These are phyloP conservation scores for Glarea lozoyensis DNA, from an alignment of 495 filamentous ascomycete species.

Conservation along the genomic window DNA sequence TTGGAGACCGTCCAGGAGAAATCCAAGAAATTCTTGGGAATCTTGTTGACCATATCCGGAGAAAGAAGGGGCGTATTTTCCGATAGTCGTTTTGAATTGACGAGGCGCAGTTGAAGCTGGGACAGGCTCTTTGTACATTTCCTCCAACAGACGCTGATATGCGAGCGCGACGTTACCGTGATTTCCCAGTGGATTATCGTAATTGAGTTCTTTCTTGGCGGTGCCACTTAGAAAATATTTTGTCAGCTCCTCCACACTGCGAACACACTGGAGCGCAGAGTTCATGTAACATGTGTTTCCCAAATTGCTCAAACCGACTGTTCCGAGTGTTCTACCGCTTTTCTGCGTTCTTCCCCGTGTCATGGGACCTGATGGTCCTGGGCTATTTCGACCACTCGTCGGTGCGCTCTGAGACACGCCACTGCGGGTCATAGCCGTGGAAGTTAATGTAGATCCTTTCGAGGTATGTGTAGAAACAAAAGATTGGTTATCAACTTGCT, in stretches of 20 bases:
- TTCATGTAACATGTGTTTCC: constrained; percentile 99
- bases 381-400: constrained; percentile 55
- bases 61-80: constrained; percentile 71
- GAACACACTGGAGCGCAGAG: constrained; percentile 87
- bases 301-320: constrained; percentile 76
- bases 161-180: constrained; percentile 73
- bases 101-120: constrained; percentile 59
- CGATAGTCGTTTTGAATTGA: constrained; percentile 72
- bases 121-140: constrained; percentile 57
- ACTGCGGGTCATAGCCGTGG: constrained; percentile 5
- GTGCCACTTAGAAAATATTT: constrained; percentile 75
- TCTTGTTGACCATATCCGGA: constrained; percentile 96
- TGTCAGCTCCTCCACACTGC: constrained; percentile 83
- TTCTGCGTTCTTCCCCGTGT: constrained; percentile 60
- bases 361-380: constrained; percentile 42
- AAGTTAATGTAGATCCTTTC: constrained; percentile 4
- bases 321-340: constrained; percentile 57
- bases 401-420: constrained; percentile 9
- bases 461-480: constrained; percentile 53
- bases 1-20: constrained; percentile 87
- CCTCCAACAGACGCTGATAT: constrained; percentile 64
- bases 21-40: constrained; percentile 95
- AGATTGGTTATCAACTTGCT: constrained; percentile 51
- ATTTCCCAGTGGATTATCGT: constrained; percentile 72
- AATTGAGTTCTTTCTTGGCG: constrained; percentile 72